Evolutionary conservation across 108 stramenopile species (phyloP).

Genomic region (Cyclotella kingstonii): DNA sequence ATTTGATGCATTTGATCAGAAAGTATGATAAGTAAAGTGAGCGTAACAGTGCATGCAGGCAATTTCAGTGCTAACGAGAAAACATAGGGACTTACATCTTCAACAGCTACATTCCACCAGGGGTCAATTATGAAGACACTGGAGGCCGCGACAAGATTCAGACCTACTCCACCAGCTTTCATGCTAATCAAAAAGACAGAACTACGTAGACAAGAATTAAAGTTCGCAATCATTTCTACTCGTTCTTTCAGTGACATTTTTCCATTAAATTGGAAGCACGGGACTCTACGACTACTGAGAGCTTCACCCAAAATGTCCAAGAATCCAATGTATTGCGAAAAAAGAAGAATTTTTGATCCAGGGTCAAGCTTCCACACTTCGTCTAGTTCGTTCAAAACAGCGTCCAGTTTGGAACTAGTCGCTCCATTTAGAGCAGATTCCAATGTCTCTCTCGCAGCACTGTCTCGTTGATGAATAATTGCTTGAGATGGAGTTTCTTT

Average conservation of each 20-base stretch:
- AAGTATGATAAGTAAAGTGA: neutral
- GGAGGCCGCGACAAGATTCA: conserved; percentile 74
- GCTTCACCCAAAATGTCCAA: conserved; percentile 60
- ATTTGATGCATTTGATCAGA: neutral
- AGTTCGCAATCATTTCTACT: conserved; percentile 59
- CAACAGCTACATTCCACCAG: conserved; percentile 84
- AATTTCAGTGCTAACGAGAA: too few species aligned
- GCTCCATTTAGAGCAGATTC: conserved; percentile 61
- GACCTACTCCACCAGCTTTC: conserved; percentile 82
- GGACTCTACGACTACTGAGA: conserved; percentile 39
- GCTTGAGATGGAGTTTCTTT: conserved; percentile 7
- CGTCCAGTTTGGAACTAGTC: conserved; percentile 66
- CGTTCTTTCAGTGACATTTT: conserved; percentile 69
- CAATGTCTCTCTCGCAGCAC: conserved; percentile 56
- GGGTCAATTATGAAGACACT: conserved; percentile 82
- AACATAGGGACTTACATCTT: conserved; percentile 57
- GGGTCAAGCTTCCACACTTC: conserved; percentile 67
- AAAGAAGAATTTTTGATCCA: conserved; percentile 76
- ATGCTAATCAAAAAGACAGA: conserved; percentile 78
- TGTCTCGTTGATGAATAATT: conserved; percentile 25
- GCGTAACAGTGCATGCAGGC: neutral
- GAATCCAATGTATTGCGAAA: conserved; percentile 84
- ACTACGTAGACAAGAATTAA: conserved; percentile 38
- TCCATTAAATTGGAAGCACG: conserved; percentile 71
- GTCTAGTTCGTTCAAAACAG: conserved; percentile 72